A percentile compares a stretch with the other conserved stretches of the same genome.
These are phyloP conservation scores for Mycena sp. DNA, from an alignment of 1,284 basidiomycete species.

Conservation along the genomic window DNA sequence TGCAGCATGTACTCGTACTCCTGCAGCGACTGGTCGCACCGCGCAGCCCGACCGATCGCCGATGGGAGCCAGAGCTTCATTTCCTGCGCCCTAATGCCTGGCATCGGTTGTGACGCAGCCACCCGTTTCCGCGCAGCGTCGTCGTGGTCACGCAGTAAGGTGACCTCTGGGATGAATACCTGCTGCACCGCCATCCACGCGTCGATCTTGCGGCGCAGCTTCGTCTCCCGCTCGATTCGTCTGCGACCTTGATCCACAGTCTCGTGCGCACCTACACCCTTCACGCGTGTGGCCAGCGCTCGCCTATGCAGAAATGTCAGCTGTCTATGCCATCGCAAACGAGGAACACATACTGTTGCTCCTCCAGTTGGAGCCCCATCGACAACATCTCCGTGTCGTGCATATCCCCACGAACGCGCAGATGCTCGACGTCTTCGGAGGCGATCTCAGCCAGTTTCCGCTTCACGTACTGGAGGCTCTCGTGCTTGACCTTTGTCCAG, in stretches of 20 bases:
- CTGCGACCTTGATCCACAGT: background rate
- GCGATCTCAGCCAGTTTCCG: too few relatives aligned
- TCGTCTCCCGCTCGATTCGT: background rate
- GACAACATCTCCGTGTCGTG: slow-evolving; percentile 13
- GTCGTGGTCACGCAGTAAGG: background rate
- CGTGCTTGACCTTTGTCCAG: too few relatives aligned
- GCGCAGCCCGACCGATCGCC: background rate
- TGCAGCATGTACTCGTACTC: slow-evolving; percentile 1
- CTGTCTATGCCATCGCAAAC: background rate
- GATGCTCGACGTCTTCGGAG: too few relatives aligned
- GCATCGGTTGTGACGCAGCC: slow-evolving; percentile 1
- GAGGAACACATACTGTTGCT: background rate
- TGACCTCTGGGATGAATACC: slow-evolving; percentile 2
- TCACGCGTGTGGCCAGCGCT: background rate
- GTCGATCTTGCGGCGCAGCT: slow-evolving; percentile 6
- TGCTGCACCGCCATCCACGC: background rate
- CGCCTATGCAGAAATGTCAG: background rate
- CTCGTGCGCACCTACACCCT: background rate
- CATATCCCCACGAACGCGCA: background rate
- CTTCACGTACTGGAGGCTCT: too few relatives aligned
- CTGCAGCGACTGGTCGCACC: background rate
- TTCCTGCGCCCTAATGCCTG: slow-evolving; percentile 5
- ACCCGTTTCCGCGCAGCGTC: background rate
- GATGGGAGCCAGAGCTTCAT: slow-evolving; percentile 17
- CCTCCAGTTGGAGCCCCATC: slow-evolving; percentile 18